phyloP scores from a whole-genome alignment of 2,329 filamentous ascomycete genomes.

The Cladophialophora psammophila region DNA sequence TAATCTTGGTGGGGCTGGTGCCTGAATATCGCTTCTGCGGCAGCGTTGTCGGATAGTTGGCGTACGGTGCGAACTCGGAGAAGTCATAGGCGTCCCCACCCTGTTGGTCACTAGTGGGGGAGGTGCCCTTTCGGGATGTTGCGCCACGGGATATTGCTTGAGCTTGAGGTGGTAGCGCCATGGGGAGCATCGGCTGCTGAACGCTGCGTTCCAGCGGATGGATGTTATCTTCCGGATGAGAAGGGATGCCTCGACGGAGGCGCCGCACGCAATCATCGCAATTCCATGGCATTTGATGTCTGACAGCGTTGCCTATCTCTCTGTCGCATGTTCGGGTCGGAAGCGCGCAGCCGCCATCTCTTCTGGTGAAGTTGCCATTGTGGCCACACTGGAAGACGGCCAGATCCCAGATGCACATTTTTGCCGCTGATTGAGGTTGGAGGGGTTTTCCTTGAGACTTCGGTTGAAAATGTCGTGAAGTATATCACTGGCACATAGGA shows the following conservation, averaged over 20 bases:
- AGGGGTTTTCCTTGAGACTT: background rate
- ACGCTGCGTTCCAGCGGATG: background rate
- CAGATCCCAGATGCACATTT: background rate
- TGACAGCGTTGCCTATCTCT: background rate
- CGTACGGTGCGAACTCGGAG: background rate
- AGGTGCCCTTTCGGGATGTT: background rate
- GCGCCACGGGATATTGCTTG: background rate
- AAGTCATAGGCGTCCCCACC: background rate
- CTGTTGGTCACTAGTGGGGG: background rate
- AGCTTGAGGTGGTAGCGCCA: background rate
- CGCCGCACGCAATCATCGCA: background rate
- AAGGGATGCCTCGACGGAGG: background rate
- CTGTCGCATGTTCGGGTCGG: background rate
- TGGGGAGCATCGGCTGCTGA: background rate
- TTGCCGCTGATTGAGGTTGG: background rate
- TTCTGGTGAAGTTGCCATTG: background rate
- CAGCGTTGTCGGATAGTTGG: background rate
- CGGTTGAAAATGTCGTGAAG: background rate
- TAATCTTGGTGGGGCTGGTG: slow-evolving; percentile 1
- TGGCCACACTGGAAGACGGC: background rate
- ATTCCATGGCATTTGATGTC: background rate
- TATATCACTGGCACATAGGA: background rate
- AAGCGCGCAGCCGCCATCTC: background rate
- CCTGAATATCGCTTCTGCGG: background rate
- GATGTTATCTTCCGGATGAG: background rate